Conservation (phyloP, 371 early-diverging fungal genomes). For the Chytridium lagenaria region DNA sequence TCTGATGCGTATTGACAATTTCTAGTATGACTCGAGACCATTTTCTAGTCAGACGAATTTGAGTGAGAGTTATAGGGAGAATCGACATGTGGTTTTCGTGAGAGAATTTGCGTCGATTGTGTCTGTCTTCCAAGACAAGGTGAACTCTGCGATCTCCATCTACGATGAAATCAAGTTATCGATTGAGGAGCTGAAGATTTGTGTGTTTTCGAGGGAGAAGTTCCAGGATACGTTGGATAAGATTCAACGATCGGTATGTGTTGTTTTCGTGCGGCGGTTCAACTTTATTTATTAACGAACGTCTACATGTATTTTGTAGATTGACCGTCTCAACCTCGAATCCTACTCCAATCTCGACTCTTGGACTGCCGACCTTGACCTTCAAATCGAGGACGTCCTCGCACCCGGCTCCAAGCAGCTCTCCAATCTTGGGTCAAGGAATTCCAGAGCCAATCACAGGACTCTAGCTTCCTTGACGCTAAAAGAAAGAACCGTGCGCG, state of each 20-base stretch:
- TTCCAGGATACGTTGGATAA: constrained; percentile 75
- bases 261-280: neutral
- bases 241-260: constrained; percentile 76
- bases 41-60: constrained; percentile 9
- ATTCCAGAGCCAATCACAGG: constrained; percentile 29
- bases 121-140: constrained; percentile 95
- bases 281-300: constrained; percentile 1
- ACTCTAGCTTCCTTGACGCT: constrained; percentile 18
- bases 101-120: constrained; percentile 91
- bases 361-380: constrained; percentile 88
- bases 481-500: constrained; percentile 31
- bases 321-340: constrained; percentile 92
- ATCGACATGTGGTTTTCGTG: constrained; percentile 91
- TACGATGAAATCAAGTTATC: constrained; percentile 80
- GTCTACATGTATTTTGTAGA: too few species aligned
- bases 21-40: constrained; percentile 42
- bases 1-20: too few species aligned
- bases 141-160: constrained; percentile 78
- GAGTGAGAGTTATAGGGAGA: constrained; percentile 64
- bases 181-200: constrained; percentile 83
- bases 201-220: constrained; percentile 72
- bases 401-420: constrained; percentile 78
- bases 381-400: constrained; percentile 82
- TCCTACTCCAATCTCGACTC: constrained; percentile 89
- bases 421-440: constrained; percentile 56